Evolutionary conservation across 2,329 filamentous ascomycete genomes (phyloP).

Genomic region (Catunica adiposa): DNA sequence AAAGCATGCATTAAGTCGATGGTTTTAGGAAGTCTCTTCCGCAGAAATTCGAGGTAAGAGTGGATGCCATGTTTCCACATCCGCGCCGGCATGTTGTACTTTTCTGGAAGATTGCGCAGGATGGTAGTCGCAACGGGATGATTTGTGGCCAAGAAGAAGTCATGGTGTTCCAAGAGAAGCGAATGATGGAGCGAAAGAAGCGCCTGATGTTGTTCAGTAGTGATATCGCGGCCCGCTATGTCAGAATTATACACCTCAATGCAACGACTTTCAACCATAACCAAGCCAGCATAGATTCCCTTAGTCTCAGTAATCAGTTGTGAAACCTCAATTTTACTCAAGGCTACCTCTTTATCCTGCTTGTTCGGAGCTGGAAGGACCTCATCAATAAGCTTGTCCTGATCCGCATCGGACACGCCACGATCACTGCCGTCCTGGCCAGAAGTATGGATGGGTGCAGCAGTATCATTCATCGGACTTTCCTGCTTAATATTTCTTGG

Average conservation of each 20-base stretch:
- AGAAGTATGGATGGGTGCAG: too few species aligned
- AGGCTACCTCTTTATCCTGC: too few species aligned
- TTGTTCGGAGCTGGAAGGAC: too few species aligned
- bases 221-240: slow-evolving; percentile 26
- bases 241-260: slow-evolving; percentile 62
- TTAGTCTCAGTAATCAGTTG: slow-evolving; percentile 70
- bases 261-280: slow-evolving; percentile 76
- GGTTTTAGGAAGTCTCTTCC: slow-evolving; percentile 57
- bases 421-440: too few species aligned
- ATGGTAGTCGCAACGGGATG: slow-evolving; percentile 61
- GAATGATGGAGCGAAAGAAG: slow-evolving; percentile 70
- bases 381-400: too few species aligned
- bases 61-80: slow-evolving; percentile 95
- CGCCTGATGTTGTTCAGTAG: slow-evolving; percentile 64
- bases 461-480: too few species aligned
- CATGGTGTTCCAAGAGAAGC: slow-evolving; percentile 64
- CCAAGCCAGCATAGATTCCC: slow-evolving; percentile 64
- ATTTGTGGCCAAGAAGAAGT: slow-evolving; percentile 74
- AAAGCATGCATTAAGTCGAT: slow-evolving; percentile 84
- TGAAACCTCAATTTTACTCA: not conserved
- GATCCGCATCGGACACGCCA: too few species aligned
- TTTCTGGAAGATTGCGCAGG: slow-evolving; percentile 51
- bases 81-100: slow-evolving; percentile 79
- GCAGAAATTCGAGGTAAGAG: slow-evolving; percentile 60
- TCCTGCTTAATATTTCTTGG: too few species aligned